A percentile compares a stretch with the other conserved stretches of the same genome.
phyloP scores from a whole-genome alignment of 2,329 filamentous ascomycete species.

The Rutstroemia sp. region DNA sequence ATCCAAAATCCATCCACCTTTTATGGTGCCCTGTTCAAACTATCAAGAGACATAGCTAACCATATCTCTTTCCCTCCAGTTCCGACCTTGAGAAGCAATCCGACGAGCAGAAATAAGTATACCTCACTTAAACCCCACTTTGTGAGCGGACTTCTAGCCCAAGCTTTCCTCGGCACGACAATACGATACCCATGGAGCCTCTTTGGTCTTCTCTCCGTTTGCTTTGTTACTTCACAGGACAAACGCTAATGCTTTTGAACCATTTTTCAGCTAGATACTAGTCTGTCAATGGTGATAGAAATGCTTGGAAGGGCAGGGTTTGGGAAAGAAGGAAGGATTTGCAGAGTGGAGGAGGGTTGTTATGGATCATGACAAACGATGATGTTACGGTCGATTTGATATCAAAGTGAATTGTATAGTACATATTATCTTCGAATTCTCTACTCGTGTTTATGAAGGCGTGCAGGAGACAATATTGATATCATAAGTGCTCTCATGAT shows the following conservation, averaged over 20 bases:
- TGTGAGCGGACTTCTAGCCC: not conserved
- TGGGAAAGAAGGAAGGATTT: not conserved
- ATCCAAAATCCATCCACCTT: no score
- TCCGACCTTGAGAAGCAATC: conserved; percentile 70
- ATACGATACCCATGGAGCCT: no score
- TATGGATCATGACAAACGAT: not conserved
- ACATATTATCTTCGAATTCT: not conserved
- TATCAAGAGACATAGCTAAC: conserved; percentile 11
- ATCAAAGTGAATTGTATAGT: not conserved
- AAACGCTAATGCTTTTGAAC: no score
- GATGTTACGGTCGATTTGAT: not conserved
- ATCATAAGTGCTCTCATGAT: no score
- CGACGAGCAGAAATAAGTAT: conserved; percentile 32
- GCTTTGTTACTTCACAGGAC: no score
- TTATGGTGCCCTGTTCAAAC: not conserved
- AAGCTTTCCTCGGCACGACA: no score
- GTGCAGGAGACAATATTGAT: no score
- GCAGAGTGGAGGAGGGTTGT: not conserved
- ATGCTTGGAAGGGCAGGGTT: not conserved
- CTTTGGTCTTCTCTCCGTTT: no score
- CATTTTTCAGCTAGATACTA: no score
- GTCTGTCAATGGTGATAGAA: no score
- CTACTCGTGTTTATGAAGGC: no score
- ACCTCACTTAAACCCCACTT: not conserved
- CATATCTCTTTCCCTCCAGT: conserved; percentile 36